Base-by-base conservation (phyloP, 2,329 filamentous ascomycete genomes). In the Colletotrichum sp. region DNA sequence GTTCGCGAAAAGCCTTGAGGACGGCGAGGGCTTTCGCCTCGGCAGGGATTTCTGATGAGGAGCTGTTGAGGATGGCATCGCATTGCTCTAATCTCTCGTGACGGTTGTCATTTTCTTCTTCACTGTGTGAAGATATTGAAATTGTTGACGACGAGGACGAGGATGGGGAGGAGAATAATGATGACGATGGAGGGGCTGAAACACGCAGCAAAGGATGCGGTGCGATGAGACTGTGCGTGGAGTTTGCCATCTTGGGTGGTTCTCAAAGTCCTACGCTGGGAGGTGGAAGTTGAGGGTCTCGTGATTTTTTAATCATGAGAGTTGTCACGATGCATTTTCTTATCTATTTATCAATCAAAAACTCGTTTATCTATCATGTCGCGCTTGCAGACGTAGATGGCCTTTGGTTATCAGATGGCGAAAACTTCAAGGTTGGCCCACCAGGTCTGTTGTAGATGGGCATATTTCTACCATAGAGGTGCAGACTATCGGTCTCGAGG, bases 251-350 rank as follows among this genome's bases (percentile, higher is more conserved):
- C 9, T 12, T 49, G 18, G 5, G 44, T 4, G 6, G n/a, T 49
- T 21, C 44, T 21, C 9, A 13, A 13, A 49, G 1, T 0, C 44
- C n/a, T 49, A 0, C 6, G 10, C 44, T 21, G 10, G 3, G 18
- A 13, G 6, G 10, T 49, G n/a, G 44, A 3, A 12, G 10, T 49
- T 0, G 0, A 21, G 44, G 2, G 6, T 18, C 5, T 21, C 44
- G 2, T 8, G n/a, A 7, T 1, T 49, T 49, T 21, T 21, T 49
- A n/a, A n/a, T n/a, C n/a, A n/a, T n/a, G n/a, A n/a, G n/a, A n/a
- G n/a, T 49, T 49, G 44, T 49, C 18, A 21, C 6, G n/a, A 49
- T 49, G 44, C 7, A 49, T 6, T 3, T 49, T 49, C 44, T 21
- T 49, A 21, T 28, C 6, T 28, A 1, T 28, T 28, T 28, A 28